Evolutionary conservation across 1,139 yeast genomes (phyloP).

Genomic region (Scheffersomyces cryptocercus): DNA sequence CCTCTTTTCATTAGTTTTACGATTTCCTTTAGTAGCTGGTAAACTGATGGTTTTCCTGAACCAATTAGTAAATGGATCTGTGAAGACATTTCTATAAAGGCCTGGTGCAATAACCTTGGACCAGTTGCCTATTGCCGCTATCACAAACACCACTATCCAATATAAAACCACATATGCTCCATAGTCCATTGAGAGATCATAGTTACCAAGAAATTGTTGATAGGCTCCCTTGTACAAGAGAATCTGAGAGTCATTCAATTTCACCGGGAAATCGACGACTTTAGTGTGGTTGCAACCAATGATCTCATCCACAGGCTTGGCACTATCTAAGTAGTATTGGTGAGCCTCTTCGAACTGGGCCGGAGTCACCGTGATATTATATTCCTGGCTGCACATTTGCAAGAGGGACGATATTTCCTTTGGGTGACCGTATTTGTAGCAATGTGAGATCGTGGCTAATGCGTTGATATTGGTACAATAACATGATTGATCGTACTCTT

Average conservation of each 20-base stretch:
- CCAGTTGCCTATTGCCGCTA: constrained; percentile 35
- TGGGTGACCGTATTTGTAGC: constrained; percentile 29
- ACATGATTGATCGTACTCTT: constrained; percentile 16
- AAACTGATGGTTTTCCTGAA: constrained; percentile 45
- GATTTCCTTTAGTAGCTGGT: constrained; percentile 47
- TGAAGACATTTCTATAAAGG: constrained; percentile 8
- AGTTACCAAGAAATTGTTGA: constrained; percentile 42
- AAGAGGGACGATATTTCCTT: constrained; percentile 26
- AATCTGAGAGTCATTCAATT: constrained; percentile 22
- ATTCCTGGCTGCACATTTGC: constrained; percentile 25
- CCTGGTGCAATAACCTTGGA: constrained; percentile 27
- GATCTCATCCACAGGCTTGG: constrained; percentile 23
- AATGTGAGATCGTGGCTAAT: constrained; percentile 43
- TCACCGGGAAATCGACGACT: constrained; percentile 25
- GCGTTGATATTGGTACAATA: constrained; percentile 35
- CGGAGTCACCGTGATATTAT: constrained; percentile 27
- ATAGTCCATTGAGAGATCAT: constrained; percentile 35
- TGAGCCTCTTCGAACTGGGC: constrained; percentile 35
- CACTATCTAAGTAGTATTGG: constrained; percentile 36
- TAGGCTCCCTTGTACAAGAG: constrained; percentile 23
- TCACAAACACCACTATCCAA: constrained; percentile 30
- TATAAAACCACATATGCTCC: constrained; percentile 31
- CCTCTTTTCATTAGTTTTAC: constrained; percentile 41
- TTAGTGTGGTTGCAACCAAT: constrained; percentile 20
- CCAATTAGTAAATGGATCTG: constrained; percentile 28